Evolutionary conservation across 2,329 filamentous ascomycete genomes (phyloP).

Genomic region (Myriangium duriaei): DNA sequence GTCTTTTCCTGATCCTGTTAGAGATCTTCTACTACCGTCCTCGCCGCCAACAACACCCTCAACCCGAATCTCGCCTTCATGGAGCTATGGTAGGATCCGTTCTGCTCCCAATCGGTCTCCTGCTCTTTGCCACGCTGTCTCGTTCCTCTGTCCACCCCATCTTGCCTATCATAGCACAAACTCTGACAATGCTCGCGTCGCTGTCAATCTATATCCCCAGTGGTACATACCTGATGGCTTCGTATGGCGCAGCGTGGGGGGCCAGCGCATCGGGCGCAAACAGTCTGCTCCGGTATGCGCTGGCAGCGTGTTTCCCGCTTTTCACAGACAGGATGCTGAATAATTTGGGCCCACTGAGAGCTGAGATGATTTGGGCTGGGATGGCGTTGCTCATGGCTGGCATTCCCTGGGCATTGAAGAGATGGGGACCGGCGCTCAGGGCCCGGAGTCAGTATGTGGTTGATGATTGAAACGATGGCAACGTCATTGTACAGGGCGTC

Average conservation of each 20-base stretch:
- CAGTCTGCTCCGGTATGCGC: conserved; percentile 19
- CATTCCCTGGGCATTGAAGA: conserved; percentile 25
- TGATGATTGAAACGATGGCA: conserved; percentile 4
- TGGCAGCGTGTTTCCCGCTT: conserved; percentile 22
- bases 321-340: conserved; percentile 27
- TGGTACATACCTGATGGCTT: conserved; percentile 24
- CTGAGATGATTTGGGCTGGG: conserved; percentile 24
- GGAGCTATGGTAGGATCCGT: conserved; percentile 37
- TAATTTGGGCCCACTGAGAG: conserved; percentile 24
- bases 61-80: conserved; percentile 38
- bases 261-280: conserved; percentile 21
- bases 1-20: conserved; percentile 41
- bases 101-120: conserved; percentile 37
- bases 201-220: conserved; percentile 21
- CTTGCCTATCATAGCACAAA: conserved; percentile 13
- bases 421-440: conserved; percentile 22
- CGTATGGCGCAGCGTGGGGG: conserved; percentile 22
- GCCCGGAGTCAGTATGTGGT: conserved; percentile 17
- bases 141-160: conserved; percentile 14
- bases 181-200: conserved; percentile 17
- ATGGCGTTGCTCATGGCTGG: conserved; percentile 24
- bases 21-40: conserved; percentile 32
- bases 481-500: too few species aligned
- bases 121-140: conserved; percentile 30
- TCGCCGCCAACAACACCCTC: conserved; percentile 36